Conservation (phyloP, 495 filamentous ascomycete species). For the Penicillium paxilli region DNA sequence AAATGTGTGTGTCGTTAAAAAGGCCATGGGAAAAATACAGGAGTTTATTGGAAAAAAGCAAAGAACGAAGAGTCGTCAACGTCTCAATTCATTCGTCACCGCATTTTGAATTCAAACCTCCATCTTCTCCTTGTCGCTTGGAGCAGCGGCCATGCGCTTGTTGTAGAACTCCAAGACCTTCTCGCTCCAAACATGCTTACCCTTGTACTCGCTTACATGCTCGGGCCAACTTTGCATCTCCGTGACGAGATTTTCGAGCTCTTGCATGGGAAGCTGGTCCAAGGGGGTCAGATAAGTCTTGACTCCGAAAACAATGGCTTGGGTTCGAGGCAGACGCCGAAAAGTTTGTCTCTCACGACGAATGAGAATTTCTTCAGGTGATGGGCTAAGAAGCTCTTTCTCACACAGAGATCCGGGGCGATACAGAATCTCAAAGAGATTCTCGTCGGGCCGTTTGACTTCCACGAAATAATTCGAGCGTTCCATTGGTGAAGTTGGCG, state of each 20-base stretch:
- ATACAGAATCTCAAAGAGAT: slow-evolving; percentile 42
- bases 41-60: neutral
- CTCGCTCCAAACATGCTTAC: slow-evolving; percentile 48
- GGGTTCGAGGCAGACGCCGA: slow-evolving; percentile 46
- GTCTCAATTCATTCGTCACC: neutral
- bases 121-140: slow-evolving; percentile 20
- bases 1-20: too few relatives aligned
- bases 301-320: slow-evolving; percentile 54
- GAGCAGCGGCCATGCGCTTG: slow-evolving; percentile 14
- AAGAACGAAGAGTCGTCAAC: neutral
- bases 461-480: slow-evolving; percentile 56
- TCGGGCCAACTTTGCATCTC: slow-evolving; percentile 55
- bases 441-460: slow-evolving; percentile 42
- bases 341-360: slow-evolving; percentile 59
- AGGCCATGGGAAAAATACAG: neutral
- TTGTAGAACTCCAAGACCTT: slow-evolving; percentile 47
- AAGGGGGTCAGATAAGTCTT: slow-evolving; percentile 51
- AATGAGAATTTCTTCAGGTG: slow-evolving; percentile 44
- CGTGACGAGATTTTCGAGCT: slow-evolving; percentile 43
- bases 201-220: slow-evolving; percentile 54
- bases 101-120: slow-evolving; percentile 19
- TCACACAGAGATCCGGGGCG: slow-evolving; percentile 35
- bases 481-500: slow-evolving; percentile 49
- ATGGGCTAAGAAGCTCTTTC: slow-evolving; percentile 30
- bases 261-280: slow-evolving; percentile 45